Evolutionary conservation across 2,329 filamentous ascomycete genomes (phyloP), one percentile per base, ranked within the genome.

Genomic region (Diaporthe nobilis): DNA sequence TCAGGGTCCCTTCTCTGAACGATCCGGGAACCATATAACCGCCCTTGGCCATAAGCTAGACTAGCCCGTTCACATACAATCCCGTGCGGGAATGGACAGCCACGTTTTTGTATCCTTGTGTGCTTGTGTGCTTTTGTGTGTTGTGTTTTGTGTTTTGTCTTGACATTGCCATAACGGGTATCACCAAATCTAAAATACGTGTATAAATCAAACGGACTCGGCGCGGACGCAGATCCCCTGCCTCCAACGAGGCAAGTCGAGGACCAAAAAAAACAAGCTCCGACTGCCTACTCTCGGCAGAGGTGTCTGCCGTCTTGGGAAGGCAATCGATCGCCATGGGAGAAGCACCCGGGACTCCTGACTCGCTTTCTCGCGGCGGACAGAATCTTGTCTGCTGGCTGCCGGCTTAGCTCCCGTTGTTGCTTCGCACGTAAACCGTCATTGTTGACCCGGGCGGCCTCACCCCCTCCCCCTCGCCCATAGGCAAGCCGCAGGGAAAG

Each of bases 331-430:
- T 70, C 49, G 65, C 34, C 49, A 22, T 55, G 34, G 47, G 65
- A 68, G n/a, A 12, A 13, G 7, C 13, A 22, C 34, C 42, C 39
- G 25, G 61, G 31, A n/a, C 49, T 70, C n/a, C 47, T 70, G 49
- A 70, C 49, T 70, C 65, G 65, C 31, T 8, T 28, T 8, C 34
- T 31, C 31, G 34, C 47, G 49, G n/a, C 49, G 65, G 65, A 68
- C 65, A 70, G 49, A 70, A 55, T 55, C 49, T 70, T 70, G 25
- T 55, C 65, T 70, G 65, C 65, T 55, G 65, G n/a, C 49, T 70
- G 49, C 65, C 65, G 49, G 20, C 47, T 55, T 70, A 70, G 65
- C 65, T 70, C 65, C 65, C 65, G 65, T 70, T 2, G 49, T 53
- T 25, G 25, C 42, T 47, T 34, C 55, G 28, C 55, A 37, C 28